phyloP scores from a whole-genome alignment of 345 rosid species.

The Streptanthus diversifolius region DNA sequence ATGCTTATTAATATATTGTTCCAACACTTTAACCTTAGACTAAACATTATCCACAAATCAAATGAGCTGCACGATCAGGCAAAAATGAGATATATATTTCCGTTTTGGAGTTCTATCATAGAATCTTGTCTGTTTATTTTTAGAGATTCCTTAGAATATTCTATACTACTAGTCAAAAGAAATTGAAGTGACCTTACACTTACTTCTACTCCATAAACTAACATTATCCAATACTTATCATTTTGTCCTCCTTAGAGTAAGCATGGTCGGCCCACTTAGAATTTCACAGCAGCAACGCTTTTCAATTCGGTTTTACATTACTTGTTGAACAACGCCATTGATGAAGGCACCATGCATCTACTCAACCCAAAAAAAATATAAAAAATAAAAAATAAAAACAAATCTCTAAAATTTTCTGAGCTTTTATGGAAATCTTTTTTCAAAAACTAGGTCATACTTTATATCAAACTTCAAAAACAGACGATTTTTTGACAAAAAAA shows the following conservation, averaged over 20 bases:
- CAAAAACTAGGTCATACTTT: too few species aligned
- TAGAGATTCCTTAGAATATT: constrained; percentile 9
- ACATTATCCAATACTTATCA: constrained; percentile 1
- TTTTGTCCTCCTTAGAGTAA: constrained; percentile 2
- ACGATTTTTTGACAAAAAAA: too few species aligned
- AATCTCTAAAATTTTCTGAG: background rate
- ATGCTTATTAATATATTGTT: too few species aligned
- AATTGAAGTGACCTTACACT: background rate
- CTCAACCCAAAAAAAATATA: background rate
- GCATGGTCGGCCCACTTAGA: constrained; percentile 29
- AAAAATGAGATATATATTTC: background rate
- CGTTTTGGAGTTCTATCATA: background rate
- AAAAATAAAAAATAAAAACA: background rate
- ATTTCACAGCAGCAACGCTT: constrained; percentile 4
- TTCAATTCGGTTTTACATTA: background rate
- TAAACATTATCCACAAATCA: background rate
- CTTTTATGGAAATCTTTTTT: background rate
- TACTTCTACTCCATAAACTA: background rate
- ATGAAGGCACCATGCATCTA: background rate
- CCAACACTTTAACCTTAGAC: background rate
- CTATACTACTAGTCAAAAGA: background rate
- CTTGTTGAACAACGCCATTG: background rate
- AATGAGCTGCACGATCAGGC: background rate
- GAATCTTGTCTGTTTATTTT: background rate
- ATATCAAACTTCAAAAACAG: too few species aligned